A percentile compares a stretch with the other conserved stretches of the same genome.
Evolutionary conservation across 495 filamentous ascomycete species (phyloP).

Genomic region (Massariosphaeria phaeospora): DNA sequence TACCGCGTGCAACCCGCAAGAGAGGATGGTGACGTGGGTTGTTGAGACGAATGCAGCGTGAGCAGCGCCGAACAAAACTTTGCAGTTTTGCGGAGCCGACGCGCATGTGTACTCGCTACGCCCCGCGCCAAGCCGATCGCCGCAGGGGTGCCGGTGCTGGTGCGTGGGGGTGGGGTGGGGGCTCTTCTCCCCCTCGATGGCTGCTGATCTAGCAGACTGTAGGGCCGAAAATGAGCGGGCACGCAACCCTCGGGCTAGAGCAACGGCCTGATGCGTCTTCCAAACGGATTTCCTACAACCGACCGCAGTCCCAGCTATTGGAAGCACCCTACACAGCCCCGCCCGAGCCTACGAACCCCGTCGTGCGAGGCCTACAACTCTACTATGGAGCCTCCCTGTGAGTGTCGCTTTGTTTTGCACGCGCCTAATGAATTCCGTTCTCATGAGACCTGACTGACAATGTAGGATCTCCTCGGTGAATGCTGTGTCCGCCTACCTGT

Average conservation of each 20-base stretch:
- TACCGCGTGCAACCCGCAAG: no score
- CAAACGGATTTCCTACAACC: no score
- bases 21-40: no score
- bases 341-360: slow-evolving; percentile 33
- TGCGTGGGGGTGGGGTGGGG: neutral
- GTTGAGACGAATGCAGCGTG: no score
- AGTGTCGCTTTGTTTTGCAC: neutral
- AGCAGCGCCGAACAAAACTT: no score
- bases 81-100: no score
- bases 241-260: no score
- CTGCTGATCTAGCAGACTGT: neutral
- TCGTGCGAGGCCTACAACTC: slow-evolving; percentile 31
- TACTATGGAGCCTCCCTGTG: slow-evolving; percentile 32
- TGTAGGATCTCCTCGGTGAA: slow-evolving; percentile 53
- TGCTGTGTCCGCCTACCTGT: slow-evolving; percentile 58
- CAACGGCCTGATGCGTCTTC: no score
- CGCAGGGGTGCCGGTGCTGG: slow-evolving; percentile 1
- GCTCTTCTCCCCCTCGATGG: neutral
- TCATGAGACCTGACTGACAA: no score
- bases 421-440: slow-evolving; percentile 8
- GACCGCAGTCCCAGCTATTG: no score
- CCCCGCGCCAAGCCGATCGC: slow-evolving; percentile 19
- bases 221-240: no score
- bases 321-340: slow-evolving; percentile 32
- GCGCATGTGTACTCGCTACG: no score